A percentile compares a stretch with the other conserved stretches of the same genome.
These are phyloP conservation scores for Pilatotrama ljubarskyi DNA, from an alignment of 768 basidiomycete species.

Conservation along the genomic window DNA sequence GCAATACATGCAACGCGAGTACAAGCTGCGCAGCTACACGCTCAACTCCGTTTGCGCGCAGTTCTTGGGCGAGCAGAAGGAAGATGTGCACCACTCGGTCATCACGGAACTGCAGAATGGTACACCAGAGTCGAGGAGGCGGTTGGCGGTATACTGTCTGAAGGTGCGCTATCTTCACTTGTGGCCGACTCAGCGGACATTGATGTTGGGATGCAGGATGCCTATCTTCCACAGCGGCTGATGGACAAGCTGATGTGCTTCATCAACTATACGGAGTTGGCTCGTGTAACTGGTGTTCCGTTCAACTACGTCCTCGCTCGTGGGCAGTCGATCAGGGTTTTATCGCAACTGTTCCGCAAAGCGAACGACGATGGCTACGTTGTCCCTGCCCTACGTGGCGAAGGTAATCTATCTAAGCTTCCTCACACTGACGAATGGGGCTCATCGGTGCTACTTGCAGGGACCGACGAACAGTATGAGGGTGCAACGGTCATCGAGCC, in stretches of 20 bases:
- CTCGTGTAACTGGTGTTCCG: constrained; percentile 99
- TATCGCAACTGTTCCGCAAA: constrained; percentile 92
- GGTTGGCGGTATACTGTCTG: constrained; percentile 95
- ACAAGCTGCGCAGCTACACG: constrained; percentile 95
- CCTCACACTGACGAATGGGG: neutral
- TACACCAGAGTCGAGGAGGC: constrained; percentile 87
- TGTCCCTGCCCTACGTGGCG: constrained; percentile 80
- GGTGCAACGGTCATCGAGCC: constrained; percentile 99
- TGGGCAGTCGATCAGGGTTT: constrained; percentile 98
- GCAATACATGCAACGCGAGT: constrained; percentile 98
- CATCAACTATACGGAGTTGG: constrained; percentile 98
- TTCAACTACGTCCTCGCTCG: constrained; percentile 94
- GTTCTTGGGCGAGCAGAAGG: constrained; percentile 98
- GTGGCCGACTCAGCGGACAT: neutral
- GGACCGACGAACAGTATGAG: constrained; percentile 95
- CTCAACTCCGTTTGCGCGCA: constrained; percentile 98
- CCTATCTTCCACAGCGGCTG: constrained; percentile 93
- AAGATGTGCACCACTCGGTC: constrained; percentile 97
- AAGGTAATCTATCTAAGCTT: constrained; percentile 51
- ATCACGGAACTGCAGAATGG: constrained; percentile 98
- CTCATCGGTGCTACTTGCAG: constrained; percentile 37
- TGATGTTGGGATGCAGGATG: constrained; percentile 60
- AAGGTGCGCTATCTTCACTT: constrained; percentile 57
- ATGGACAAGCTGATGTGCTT: constrained; percentile 99
- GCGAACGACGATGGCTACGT: constrained; percentile 92